phyloP scores from a whole-genome alignment of 768 basidiomycete genomes.

The Tubosaeta sp. region DNA sequence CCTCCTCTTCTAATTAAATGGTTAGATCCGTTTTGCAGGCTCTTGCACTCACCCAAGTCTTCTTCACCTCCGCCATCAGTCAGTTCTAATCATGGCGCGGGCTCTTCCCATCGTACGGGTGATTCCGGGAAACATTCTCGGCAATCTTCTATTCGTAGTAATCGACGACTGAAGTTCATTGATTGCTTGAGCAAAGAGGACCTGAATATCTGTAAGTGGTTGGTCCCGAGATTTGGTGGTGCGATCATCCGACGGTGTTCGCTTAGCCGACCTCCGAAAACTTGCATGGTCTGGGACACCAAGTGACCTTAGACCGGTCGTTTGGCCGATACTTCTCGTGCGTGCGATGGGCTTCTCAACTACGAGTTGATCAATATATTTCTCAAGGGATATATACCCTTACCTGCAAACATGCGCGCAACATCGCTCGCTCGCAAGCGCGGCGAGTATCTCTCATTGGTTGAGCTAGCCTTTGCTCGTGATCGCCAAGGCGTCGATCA shows the following conservation, averaged over 20 bases:
- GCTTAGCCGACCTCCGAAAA: constrained; percentile 75
- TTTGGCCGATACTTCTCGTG: constrained; percentile 93
- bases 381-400: constrained; percentile 83
- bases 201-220: constrained; percentile 71
- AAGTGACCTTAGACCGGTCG: constrained; percentile 77
- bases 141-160: constrained; percentile 74
- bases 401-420: constrained; percentile 70
- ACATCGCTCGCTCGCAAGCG: constrained; percentile 85
- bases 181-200: constrained; percentile 73
- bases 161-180: constrained; percentile 75
- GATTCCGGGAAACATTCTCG: constrained; percentile 59
- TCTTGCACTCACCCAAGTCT: constrained; percentile 35
- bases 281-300: constrained; percentile 96
- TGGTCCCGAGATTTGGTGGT: neutral
- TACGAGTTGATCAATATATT: constrained; percentile 4
- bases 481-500: constrained; percentile 86
- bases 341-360: constrained; percentile 26
- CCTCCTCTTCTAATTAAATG: constrained; percentile 28
- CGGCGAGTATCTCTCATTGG: constrained; percentile 86
- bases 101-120: constrained; percentile 17
- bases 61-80: constrained; percentile 4
- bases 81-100: constrained; percentile 6
- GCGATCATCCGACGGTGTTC: constrained; percentile 5
- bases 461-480: constrained; percentile 83
- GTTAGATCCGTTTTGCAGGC: constrained; percentile 57